phyloP scores from a whole-genome alignment of 192 early-diverging fungal species.

The Blastocladiella britannica region DNA sequence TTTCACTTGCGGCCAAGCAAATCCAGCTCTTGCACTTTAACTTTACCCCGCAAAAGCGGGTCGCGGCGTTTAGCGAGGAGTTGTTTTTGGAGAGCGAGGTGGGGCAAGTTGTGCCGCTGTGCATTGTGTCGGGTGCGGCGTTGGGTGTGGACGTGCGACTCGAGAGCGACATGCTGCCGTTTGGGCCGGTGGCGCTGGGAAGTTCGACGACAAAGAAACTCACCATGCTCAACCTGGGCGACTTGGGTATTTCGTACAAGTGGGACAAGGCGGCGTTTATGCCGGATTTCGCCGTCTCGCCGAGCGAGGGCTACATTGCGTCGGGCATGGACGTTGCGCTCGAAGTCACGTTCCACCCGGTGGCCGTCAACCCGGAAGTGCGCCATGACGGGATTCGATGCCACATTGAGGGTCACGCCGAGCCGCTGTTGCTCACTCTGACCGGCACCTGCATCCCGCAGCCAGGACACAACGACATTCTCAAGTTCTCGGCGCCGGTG shows the following conservation, averaged over 20 bases:
- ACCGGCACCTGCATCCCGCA: slow-evolving; percentile 34
- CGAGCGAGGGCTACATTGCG: slow-evolving; percentile 39
- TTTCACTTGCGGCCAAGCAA: slow-evolving; percentile 20
- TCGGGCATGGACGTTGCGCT: slow-evolving; percentile 37
- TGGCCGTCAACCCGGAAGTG: slow-evolving; percentile 28
- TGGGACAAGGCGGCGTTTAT: slow-evolving; percentile 24
- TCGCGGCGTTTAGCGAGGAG: slow-evolving; percentile 30
- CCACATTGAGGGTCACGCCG: slow-evolving; percentile 18
- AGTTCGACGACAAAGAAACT: slow-evolving; percentile 26
- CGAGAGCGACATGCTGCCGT: slow-evolving; percentile 35
- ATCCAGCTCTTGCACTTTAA: slow-evolving; percentile 18
- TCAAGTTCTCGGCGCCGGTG: slow-evolving; percentile 34
- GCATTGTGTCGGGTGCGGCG: slow-evolving; percentile 23
- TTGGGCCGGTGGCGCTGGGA: slow-evolving; percentile 35
- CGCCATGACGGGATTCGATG: slow-evolving; percentile 29
- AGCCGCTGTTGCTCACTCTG: slow-evolving; percentile 23
- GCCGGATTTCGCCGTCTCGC: slow-evolving; percentile 32
- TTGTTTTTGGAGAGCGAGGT: slow-evolving; percentile 20
- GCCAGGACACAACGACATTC: slow-evolving; percentile 25
- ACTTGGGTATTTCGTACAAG: slow-evolving; percentile 30
- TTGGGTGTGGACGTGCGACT: slow-evolving; percentile 34
- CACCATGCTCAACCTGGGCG: slow-evolving; percentile 32
- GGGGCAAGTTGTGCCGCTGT: slow-evolving; percentile 18
- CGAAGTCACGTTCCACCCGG: slow-evolving; percentile 36
- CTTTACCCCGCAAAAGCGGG: slow-evolving; percentile 23